Conservation (phyloP, 139 green algal genomes). For the Choricystis sp. region DNA sequence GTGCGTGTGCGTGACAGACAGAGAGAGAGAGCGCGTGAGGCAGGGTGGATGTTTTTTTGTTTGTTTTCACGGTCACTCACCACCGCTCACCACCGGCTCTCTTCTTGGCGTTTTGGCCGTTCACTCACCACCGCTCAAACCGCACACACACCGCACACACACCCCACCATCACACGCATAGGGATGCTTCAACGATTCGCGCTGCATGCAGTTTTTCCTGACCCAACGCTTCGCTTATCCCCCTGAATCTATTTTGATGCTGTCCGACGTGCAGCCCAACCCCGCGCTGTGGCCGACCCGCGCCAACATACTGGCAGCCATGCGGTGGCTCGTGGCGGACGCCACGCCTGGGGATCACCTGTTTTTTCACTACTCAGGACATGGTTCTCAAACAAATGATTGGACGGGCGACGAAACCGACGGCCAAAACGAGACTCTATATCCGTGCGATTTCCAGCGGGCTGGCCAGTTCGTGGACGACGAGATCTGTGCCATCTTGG, state of each 20-base stretch:
- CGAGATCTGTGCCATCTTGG: background rate
- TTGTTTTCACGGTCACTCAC: no score
- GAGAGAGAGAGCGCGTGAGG: no score
- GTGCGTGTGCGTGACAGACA: no score
- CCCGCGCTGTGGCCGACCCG: conserved; percentile 13
- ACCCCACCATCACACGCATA: no score
- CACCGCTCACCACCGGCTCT: no score
- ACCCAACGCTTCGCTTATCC: no score
- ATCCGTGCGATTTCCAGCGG: conserved; percentile 19
- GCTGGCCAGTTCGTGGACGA: conserved; percentile 12
- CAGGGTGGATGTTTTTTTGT: no score
- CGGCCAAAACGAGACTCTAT: conserved; percentile 58
- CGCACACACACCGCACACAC: no score
- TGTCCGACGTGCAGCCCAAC: conserved; percentile 22
- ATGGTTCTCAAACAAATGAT: conserved; percentile 53
- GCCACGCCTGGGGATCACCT: conserved; percentile 42
- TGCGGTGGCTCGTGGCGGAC: conserved; percentile 18
- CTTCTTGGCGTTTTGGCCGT: no score
- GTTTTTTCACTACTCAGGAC: conserved; percentile 69
- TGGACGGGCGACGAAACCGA: conserved; percentile 51
- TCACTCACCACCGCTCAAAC: no score
- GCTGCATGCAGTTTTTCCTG: no score
- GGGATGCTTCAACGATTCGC: no score
- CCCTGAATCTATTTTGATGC: conserved; percentile 25
- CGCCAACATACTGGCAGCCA: conserved; percentile 17